phyloP scores from a whole-genome alignment of 768 basidiomycete genomes.

The Amylocystis lapponica region DNA sequence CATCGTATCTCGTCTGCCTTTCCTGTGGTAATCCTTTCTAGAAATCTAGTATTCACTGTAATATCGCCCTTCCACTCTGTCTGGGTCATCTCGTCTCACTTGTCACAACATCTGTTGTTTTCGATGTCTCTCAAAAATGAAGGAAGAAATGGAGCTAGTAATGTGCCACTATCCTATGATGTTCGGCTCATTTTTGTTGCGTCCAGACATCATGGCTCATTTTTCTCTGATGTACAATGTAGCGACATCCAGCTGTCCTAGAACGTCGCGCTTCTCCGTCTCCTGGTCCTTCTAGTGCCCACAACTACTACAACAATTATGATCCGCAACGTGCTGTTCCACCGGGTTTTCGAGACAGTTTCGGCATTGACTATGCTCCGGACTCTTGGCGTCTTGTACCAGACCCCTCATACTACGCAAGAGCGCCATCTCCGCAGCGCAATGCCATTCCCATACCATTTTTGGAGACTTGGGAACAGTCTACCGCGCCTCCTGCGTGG shows the following conservation, averaged over 20 bases:
- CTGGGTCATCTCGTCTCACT: not conserved
- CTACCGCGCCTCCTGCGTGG: slow-evolving; percentile 30
- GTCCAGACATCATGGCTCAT: too few relatives aligned
- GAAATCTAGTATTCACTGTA: not conserved
- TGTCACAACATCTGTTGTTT: not conserved
- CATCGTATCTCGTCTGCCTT: not conserved
- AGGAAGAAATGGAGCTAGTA: slow-evolving; percentile 9
- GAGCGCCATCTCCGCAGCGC: slow-evolving; percentile 50
- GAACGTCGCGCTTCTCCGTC: slow-evolving; percentile 41
- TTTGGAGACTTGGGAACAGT: slow-evolving; percentile 35
- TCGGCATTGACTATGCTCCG: slow-evolving; percentile 33
- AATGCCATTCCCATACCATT: slow-evolving; percentile 39
- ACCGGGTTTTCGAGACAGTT: slow-evolving; percentile 32
- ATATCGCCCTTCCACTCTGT: not conserved
- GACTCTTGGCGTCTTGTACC: slow-evolving; percentile 31
- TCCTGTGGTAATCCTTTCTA: not conserved
- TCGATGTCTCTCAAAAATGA: slow-evolving; percentile 10
- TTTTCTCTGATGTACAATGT: slow-evolving; percentile 21
- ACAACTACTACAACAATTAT: slow-evolving; percentile 46
- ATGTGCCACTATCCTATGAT: slow-evolving; percentile 29
- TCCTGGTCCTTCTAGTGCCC: slow-evolving; percentile 40
- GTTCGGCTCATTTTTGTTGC: slow-evolving; percentile 27
- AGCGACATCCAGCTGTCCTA: slow-evolving; percentile 10
- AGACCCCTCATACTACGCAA: slow-evolving; percentile 30
- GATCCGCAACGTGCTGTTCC: slow-evolving; percentile 33